Base-by-base conservation (phyloP, 805 yeast genomes). In the Pichia occidentalis region DNA sequence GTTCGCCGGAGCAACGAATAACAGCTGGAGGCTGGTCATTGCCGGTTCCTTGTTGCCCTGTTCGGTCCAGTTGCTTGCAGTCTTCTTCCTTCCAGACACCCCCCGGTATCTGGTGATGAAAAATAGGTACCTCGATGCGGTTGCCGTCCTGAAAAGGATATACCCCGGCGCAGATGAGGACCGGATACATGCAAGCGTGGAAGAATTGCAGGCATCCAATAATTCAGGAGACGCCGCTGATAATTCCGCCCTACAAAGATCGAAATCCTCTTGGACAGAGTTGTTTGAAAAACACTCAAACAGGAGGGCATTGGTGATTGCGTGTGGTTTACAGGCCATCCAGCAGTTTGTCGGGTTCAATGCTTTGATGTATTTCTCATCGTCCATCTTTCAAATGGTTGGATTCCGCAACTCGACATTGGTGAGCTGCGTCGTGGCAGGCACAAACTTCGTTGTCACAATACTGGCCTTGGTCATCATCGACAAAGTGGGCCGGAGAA, bases 1-100 rank as follows among this genome's bases (percentile, higher is more conserved):
- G 50, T 96, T 95, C 20, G 69, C 88, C 29, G 71, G 74, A 24
- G 64, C 69, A 29, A 82, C 85, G 20, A 49, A 71, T 42, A 80
- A 85, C 52, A 97, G 97, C 37, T 90, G 97, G 97, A 75, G 97
- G 60, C 75, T 86, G 29, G 70, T 86, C 20, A 96, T 92, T 24
- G 97, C 97, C 5, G 63, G 92, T 24, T 82, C 95, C 33, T 73
- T 92, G 67, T 73, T 90, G 21, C 97, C 97, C 11, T 84, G 95
- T 6, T 79, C 71, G 13, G 46, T 78, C 21, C 97, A 90, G 64
- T 73, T 85, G 57, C 66, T 68, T 16, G 71, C 85, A 34, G 88
- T 92, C 57, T 59, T 77, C 52, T 88, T 85, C 65, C 72, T 90
- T 60, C 97, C 98, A 10, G 98, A 90, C 55, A 87, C 97, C 10